phyloP scores from a whole-genome alignment of 1,284 basidiomycete genomes.

The Ceratobasidium sp. region DNA sequence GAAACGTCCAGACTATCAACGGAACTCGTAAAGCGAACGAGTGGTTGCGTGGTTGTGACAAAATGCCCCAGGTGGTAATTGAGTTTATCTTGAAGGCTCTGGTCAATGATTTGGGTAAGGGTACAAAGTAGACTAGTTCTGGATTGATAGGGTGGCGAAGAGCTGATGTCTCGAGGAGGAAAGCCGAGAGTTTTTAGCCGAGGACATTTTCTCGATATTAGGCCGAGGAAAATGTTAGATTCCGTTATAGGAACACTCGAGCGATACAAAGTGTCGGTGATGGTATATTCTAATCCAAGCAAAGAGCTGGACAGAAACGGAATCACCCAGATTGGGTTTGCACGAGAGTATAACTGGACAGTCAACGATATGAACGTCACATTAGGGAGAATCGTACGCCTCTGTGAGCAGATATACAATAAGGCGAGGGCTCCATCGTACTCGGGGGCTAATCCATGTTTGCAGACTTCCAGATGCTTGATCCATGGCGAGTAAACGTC shows the following conservation, averaged over 20 bases:
- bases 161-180: no score
- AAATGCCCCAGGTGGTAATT: background rate
- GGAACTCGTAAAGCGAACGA: background rate
- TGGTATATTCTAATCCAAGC: background rate
- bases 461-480: background rate
- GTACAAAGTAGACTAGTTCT: background rate
- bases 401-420: background rate
- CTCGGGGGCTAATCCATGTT: background rate
- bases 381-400: background rate
- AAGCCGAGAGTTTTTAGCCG: background rate
- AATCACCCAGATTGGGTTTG: background rate
- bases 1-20: background rate
- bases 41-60: background rate
- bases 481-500: background rate
- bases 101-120: background rate
- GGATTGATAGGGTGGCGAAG: background rate
- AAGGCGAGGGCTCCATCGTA: background rate
- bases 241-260: background rate
- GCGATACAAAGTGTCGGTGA: background rate
- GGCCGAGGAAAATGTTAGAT: background rate
- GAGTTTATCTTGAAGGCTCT: background rate
- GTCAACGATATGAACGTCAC: background rate
- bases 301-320: background rate
- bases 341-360: background rate
- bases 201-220: background rate